Base-by-base conservation (phyloP, 768 basidiomycete genomes). In the Russula brevipes region DNA sequence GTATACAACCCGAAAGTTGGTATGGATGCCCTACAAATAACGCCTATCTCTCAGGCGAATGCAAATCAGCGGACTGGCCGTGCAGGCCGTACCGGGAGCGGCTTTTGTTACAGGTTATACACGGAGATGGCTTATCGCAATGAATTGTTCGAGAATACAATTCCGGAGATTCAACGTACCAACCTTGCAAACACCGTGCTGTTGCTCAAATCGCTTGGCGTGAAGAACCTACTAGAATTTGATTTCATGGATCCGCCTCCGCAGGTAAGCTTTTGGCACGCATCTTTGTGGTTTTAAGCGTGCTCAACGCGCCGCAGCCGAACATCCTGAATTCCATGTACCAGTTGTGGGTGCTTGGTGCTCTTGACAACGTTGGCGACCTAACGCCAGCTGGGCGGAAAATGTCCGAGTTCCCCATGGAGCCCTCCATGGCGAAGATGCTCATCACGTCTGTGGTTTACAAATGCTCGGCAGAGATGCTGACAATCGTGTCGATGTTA, bases 161-260 rank as follows among this genome's bases (percentile, higher is more conserved):
- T 99, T 67, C 97, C 97, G 3, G 97, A 99, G 76, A 99, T 99
- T 59, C 97, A 99, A 74, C 81, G 97, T 51, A 99, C 97, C 10
- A 98, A 99, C 75, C 75, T 99, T 60, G 95, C 97, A 19, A 98
- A 99, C 70, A 99, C 96, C 0, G 97, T 98, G 0, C 76, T 98
- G 24, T 76, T 98, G 42, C 80, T 99, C 62, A 99, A 98, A 73
- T 95, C 95, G 3, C 80, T 99, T 5, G 96, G 97, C 10, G 97
- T 99, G 46, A 97, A 97, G 79, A 94, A 98, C 72, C 76, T 98
- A 46, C 81, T 99, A 24, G 96, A 99, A 75, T 99, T 98, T 71
- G 96, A 98, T 75, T 99, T 99, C 72, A 98, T 99, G 97, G 97
- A 99, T 73, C 97, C 97, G n/a, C 97, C 97, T 24, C 97, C 97